phyloP scores from a whole-genome alignment of 2,329 filamentous ascomycete genomes.

The Apiospora pterosperma region DNA sequence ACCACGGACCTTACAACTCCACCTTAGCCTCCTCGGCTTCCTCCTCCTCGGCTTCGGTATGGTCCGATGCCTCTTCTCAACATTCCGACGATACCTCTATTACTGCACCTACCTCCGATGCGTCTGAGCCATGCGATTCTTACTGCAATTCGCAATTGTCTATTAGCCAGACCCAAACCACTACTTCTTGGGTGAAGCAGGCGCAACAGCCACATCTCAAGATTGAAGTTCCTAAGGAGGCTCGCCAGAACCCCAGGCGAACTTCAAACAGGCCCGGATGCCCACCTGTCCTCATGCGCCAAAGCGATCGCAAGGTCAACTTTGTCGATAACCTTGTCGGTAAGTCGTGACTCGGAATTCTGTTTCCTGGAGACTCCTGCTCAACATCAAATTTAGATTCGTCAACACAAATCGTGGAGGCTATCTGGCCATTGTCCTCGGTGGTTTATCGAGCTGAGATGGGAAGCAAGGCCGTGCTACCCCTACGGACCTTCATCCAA shows the following conservation, averaged over 20 bases:
- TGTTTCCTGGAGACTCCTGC: constrained; percentile 18
- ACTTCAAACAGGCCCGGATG: constrained; percentile 55
- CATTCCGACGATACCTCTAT: constrained; percentile 65
- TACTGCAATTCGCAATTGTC: constrained; percentile 32
- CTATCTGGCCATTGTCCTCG: constrained; percentile 92
- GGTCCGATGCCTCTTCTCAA: constrained; percentile 70
- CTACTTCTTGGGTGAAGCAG: constrained; percentile 29
- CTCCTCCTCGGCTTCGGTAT: constrained; percentile 73
- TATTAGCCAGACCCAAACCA: constrained; percentile 26
- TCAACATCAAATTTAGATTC: constrained; percentile 64
- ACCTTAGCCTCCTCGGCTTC: constrained; percentile 73
- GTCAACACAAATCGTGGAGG: constrained; percentile 93
- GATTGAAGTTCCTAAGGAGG: constrained; percentile 55
- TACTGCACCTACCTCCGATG: constrained; percentile 58
- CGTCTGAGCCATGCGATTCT: constrained; percentile 42
- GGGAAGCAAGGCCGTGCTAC: constrained; percentile 74
- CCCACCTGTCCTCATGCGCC: constrained; percentile 76
- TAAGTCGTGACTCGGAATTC: constrained; percentile 56
- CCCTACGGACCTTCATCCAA: constrained; percentile 93
- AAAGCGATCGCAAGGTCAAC: constrained; percentile 86
- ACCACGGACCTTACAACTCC: constrained; percentile 62
- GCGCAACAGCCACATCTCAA: constrained; percentile 30
- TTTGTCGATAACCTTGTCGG: constrained; percentile 97
- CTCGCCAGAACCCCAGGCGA: constrained; percentile 62
- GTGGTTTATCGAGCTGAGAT: constrained; percentile 71